A percentile compares a stretch with the other conserved stretches of the same genome.
phyloP scores from a whole-genome alignment of 352 stramenopile genomes.

The Phytophthora palmivora region DNA sequence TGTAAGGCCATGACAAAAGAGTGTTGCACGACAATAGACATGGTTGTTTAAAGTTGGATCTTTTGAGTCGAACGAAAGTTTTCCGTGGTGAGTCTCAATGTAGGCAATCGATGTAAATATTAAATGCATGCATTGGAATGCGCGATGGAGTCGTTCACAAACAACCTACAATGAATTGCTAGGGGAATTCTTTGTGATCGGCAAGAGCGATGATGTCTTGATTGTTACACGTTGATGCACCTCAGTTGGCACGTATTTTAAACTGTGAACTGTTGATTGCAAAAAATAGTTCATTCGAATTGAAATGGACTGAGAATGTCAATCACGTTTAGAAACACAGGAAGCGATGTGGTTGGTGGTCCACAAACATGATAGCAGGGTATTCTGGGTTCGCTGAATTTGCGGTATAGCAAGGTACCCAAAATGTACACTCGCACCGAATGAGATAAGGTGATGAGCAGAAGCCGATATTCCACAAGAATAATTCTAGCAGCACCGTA shows the following conservation, averaged over 20 bases:
- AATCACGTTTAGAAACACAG: too few relatives aligned
- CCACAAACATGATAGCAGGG: too few relatives aligned
- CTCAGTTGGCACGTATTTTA: background rate
- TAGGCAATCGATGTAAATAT: too few relatives aligned
- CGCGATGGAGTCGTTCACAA: background rate
- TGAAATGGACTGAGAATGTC: too few relatives aligned
- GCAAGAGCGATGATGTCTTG: slow-evolving; percentile 12
- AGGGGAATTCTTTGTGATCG: slow-evolving; percentile 5
- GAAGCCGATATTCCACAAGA: background rate
- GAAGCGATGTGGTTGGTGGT: too few relatives aligned
- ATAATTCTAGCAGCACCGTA: too few relatives aligned
- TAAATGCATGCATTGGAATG: too few relatives aligned
- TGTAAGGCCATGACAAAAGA: slow-evolving; percentile 16
- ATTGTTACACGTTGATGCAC: slow-evolving; percentile 8
- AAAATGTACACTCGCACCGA: slow-evolving; percentile 16
- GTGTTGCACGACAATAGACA: slow-evolving; percentile 29
- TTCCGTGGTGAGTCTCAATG: too few relatives aligned
- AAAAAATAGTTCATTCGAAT: too few relatives aligned
- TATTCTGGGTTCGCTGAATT: background rate
- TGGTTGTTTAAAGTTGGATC: too few relatives aligned
- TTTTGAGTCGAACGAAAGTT: too few relatives aligned
- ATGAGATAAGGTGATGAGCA: slow-evolving; percentile 6
- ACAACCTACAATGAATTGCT: background rate
- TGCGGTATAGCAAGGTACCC: slow-evolving; percentile 13
- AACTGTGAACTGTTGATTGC: too few relatives aligned